Base-by-base conservation (phyloP, 371 early-diverging fungal species). In the Syncephalastrum monosporum region DNA sequence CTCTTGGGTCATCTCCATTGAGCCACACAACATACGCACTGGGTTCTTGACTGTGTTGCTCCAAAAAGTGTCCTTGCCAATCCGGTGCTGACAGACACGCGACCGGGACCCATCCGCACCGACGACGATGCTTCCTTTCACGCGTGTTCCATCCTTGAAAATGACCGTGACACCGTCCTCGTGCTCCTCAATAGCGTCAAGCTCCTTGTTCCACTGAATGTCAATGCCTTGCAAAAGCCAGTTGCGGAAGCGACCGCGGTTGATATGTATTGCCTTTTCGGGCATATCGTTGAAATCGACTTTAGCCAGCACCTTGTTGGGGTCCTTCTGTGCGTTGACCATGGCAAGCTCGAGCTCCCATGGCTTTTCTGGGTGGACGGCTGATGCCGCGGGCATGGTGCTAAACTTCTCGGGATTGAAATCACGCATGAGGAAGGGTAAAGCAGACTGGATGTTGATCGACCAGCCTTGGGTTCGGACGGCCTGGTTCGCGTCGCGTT, bases 401-500 rank as follows among this genome's bases (percentile, higher is more conserved):
- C 60, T 42, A 48, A 47, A 56, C 7, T 51, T 43, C 3, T 43
- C 51, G 13, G 63, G 56, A 41, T 57, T 27, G 42, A 63, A 44
- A 3, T n/a, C 17, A 17, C 45, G n/a, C 7, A 8, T 24, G 12
- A 65, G 33, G 4, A 47, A 23, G 5, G 25, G 16, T 7, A 72
- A 27, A 8, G 55, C 52, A 15, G 65, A 65, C 24, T 65, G 64
- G n/a, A 73, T 27, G 10, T 54, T 57, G 14, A 69, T 38, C 10
- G 63, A 62, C 58, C 63, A 67, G 2, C 73, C 73, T 54, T 73
- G 73, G 6, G 47, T 19, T 4, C 68, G 58, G 21, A 33, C 25
- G 29, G 60, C 55, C 6, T 48, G 45, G 16, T 42, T 33, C 3
- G 50, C n/a, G 38, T 68, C 72, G 13, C 68, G 59, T 65, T 73